A percentile compares a stretch with the other conserved stretches of the same genome.
Conservation (phyloP, 225 moss, liverwort and hornwort species). For the Climacium dendroides region DNA sequence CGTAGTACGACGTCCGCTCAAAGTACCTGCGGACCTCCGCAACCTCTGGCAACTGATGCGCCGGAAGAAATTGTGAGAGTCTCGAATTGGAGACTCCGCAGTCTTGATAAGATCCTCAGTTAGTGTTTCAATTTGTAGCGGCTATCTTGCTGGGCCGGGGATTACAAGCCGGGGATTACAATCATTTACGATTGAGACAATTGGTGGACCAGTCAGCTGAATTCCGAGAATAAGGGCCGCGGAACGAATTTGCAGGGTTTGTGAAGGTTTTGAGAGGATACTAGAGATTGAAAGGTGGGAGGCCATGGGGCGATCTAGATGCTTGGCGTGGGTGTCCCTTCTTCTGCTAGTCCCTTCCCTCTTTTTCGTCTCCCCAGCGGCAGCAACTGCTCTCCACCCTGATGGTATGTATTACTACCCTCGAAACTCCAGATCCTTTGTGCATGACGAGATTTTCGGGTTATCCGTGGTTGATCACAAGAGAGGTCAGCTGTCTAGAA, state of each 20-base stretch:
- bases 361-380: neutral
- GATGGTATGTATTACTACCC: neutral
- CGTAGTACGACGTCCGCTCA: neutral
- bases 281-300: neutral
- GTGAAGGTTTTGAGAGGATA: neutral
- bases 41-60: neutral
- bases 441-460: neutral
- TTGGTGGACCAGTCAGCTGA: neutral
- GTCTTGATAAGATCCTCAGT: neutral
- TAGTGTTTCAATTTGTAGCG: neutral
- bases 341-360: neutral
- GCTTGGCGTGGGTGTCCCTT: neutral
- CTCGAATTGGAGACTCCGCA: neutral
- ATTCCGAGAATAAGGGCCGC: neutral
- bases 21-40: neutral
- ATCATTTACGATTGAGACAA: neutral
- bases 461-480: neutral
- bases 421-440: neutral
- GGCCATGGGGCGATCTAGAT: neutral
- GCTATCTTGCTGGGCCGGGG: neutral
- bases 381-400: neutral
- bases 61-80: neutral
- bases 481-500: neutral
- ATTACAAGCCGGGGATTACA: neutral
- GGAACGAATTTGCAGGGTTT: neutral